Percentiles rank a stretch among this genome's conserved stretches.
These are phyloP conservation scores for Flaveria linearis DNA, from an alignment of 129 eudicot species.

Conservation along the genomic window DNA sequence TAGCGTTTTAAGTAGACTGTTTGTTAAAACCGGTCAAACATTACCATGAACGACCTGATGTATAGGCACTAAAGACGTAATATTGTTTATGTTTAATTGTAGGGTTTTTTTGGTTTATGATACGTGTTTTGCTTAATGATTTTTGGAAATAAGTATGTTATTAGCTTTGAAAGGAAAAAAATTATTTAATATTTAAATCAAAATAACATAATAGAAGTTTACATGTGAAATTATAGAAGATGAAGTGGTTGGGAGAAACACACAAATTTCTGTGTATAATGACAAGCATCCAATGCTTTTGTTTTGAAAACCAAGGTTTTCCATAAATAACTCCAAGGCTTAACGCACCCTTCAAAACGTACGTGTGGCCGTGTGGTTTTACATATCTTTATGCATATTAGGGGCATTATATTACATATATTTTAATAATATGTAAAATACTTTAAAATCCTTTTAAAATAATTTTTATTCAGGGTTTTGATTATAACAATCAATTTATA, in stretches of 20 bases:
- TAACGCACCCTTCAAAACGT: slow-evolving; percentile 25
- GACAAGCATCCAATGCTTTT: slow-evolving; percentile 41
- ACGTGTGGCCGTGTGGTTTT: slow-evolving; percentile 9
- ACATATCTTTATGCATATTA: slow-evolving; percentile 3
- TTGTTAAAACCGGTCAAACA: no score
- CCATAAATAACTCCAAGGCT: slow-evolving; percentile 38
- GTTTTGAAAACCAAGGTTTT: slow-evolving; percentile 27
- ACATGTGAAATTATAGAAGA: background rate
- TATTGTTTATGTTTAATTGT: no score
- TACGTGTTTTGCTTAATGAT: no score
- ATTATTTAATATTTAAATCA: background rate
- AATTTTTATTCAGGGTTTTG: no score
- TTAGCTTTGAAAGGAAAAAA: background rate
- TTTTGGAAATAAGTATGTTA: background rate
- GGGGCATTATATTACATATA: background rate
- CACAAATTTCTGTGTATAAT: slow-evolving; percentile 20
- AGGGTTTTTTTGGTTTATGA: no score
- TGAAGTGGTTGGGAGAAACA: slow-evolving; percentile 20
- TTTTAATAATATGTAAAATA: no score
- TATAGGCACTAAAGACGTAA: no score
- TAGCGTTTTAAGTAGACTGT: no score
- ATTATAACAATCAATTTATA: no score
- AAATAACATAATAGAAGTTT: background rate
- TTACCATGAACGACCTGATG: no score
- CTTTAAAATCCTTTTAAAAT: no score